Conservation (phyloP, 768 basidiomycete genomes). For the Chalciporus pseudorubinellus region DNA sequence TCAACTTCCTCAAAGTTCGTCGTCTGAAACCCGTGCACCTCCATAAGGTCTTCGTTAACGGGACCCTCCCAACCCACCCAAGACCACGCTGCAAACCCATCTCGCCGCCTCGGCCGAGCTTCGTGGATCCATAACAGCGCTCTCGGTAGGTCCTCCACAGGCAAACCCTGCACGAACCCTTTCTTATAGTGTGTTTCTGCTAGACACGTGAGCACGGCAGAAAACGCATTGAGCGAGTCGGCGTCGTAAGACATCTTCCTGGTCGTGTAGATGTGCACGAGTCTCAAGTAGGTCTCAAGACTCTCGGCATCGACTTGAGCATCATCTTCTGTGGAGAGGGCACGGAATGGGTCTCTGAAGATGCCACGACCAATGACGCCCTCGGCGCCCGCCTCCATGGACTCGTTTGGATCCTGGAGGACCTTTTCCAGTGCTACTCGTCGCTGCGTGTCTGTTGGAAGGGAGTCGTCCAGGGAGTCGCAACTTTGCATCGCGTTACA, state of each 20-base stretch:
- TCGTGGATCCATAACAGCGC: slow-evolving; percentile 12
- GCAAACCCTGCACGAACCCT: slow-evolving; percentile 17
- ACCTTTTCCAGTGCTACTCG: background rate
- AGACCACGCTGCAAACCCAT: slow-evolving; percentile 9
- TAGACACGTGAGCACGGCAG: slow-evolving; percentile 11
- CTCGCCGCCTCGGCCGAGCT: background rate
- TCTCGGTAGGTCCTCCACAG: slow-evolving; percentile 7
- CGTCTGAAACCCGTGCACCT: background rate
- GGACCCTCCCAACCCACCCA: slow-evolving; percentile 12
- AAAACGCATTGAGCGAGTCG: slow-evolving; percentile 16
- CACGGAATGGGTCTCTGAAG: slow-evolving; percentile 10
- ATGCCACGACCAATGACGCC: slow-evolving; percentile 3
- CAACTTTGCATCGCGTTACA: slow-evolving; percentile 12
- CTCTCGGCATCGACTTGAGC: background rate
- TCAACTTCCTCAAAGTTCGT: background rate
- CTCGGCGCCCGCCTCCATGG: background rate
- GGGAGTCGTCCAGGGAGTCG: slow-evolving; percentile 12
- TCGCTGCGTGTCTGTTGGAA: slow-evolving; percentile 4
- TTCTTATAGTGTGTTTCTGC: background rate
- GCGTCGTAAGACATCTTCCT: slow-evolving; percentile 6
- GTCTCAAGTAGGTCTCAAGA: slow-evolving; percentile 1
- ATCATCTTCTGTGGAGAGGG: background rate
- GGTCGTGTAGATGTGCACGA: slow-evolving; percentile 6
- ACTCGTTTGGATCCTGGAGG: background rate
- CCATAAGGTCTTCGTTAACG: background rate